phyloP scores from a whole-genome alignment of 805 yeast species.

The Metschnikowia kofuensis region DNA sequence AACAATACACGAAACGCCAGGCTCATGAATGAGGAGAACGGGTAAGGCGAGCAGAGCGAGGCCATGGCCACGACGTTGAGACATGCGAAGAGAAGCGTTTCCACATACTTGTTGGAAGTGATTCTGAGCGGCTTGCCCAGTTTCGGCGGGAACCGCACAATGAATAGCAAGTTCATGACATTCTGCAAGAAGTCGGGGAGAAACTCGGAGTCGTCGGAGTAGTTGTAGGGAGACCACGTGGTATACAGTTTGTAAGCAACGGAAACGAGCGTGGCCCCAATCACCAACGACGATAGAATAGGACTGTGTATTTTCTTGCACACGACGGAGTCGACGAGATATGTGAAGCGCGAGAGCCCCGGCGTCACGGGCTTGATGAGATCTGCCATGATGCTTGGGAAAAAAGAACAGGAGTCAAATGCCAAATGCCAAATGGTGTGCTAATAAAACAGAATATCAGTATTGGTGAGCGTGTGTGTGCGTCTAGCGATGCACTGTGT shows the following conservation, averaged over 20 bases:
- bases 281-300: conserved; percentile 12
- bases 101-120: conserved; percentile 6
- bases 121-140: conserved; percentile 8
- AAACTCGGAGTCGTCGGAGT: conserved; percentile 7
- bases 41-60: conserved; percentile 11
- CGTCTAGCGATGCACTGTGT: background rate
- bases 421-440: no score
- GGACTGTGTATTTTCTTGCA: conserved; percentile 16
- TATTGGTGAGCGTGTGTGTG: background rate
- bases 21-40: conserved; percentile 10
- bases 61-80: conserved; percentile 20
- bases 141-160: conserved; percentile 23
- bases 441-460: no score
- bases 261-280: conserved; percentile 6
- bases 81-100: conserved; percentile 20
- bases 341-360: conserved; percentile 5
- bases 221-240: conserved; percentile 6
- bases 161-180: conserved; percentile 27
- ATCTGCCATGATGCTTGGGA: background rate
- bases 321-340: conserved; percentile 4
- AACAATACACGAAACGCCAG: conserved; percentile 15
- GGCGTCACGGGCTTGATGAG: background rate
- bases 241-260: conserved; percentile 2
- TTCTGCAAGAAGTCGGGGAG: conserved; percentile 25
- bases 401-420: background rate